These are phyloP conservation scores for Aspergillus sp. DNA, from an alignment of 2,329 filamentous ascomycete genomes.

Conservation along the genomic window DNA sequence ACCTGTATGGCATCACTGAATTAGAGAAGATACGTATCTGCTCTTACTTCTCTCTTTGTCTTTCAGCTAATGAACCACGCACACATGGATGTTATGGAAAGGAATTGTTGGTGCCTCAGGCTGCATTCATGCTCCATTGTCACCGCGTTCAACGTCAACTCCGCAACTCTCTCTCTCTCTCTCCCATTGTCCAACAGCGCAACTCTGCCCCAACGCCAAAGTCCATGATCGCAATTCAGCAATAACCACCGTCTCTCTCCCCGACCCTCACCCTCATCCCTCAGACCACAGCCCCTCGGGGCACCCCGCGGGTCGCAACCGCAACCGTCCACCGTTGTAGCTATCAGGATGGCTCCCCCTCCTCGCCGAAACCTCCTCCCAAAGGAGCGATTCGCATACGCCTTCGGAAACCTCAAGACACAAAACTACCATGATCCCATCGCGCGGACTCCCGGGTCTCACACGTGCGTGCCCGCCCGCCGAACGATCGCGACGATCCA, in stretches of 20 bases:
- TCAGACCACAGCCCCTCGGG: conserved; percentile 20
- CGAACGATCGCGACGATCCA: neutral
- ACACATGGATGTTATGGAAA: neutral
- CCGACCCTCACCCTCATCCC: neutral
- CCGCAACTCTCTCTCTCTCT: neutral
- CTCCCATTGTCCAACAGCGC: neutral
- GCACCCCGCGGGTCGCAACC: conserved; percentile 12
- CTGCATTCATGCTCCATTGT: conserved; percentile 1
- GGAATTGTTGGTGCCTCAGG: conserved; percentile 17
- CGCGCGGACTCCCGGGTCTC: conserved; percentile 53
- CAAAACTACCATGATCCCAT: conserved; percentile 67
- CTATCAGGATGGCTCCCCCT: conserved; percentile 35
- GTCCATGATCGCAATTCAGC: neutral
- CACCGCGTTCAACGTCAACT: neutral
- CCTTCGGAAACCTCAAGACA: conserved; percentile 67
- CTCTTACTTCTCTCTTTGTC: neutral
- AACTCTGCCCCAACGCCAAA: neutral
- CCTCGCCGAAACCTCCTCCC: conserved; percentile 44
- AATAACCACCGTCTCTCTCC: neutral
- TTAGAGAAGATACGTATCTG: too few species aligned
- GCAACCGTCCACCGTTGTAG: conserved; percentile 11
- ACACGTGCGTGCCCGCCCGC: conserved; percentile 51
- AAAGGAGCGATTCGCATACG: conserved; percentile 66
- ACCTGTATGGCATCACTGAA: too few species aligned
- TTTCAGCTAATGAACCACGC: neutral